Evolutionary conservation across 345 rosid genomes (phyloP), one percentile per base, ranked within the genome.

Genomic region (Turnera subulata): DNA sequence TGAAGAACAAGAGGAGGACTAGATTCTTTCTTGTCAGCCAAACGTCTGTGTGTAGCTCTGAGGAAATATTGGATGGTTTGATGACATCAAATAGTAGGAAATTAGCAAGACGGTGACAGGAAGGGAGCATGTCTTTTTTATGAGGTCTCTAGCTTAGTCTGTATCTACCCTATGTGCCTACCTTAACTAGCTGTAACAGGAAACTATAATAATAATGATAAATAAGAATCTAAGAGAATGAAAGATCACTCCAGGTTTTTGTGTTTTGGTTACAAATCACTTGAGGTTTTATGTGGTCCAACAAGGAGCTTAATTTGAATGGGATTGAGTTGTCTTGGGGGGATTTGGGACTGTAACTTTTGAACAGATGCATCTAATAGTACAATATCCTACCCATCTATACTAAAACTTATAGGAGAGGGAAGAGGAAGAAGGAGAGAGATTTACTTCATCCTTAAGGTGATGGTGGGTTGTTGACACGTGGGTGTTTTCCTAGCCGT

Each of bases 401-500:
- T 42, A 35, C 33, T 24, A 53, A 54, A 40, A 32, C 42, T 55
- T 50, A 61, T 58, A 62, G 49, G 51, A 48, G 14, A 4, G 23
- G 53, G 16, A 16, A 23, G 58, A 15, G 46, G 23, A 51, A 26
- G 55, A 51, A 29, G 39, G 39, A 46, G 53, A 20, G 25, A 11
- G 18, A 60, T 18, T 76, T 81, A 35, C 90, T 84, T 79, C 54
- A 67, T 60, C 46, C 29, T 40, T 59, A 84, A 79, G 90, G 81
- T 71, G 82, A 45, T 20, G 54, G 62, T 67, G 70, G 79, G 78
- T 66, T 45, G 24, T 9, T 56, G 69, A 72, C 84, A 80, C 77
- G 84, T 84, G 84, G 76, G 60, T 33, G 46, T 0, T 0, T 1
- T 11, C 7, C 13, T 1, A 2, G 44, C 84, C 83, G 61, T 77